A percentile compares a stretch with the other conserved stretches of the same genome.
These are phyloP conservation scores for Termitomyces heimii DNA, from an alignment of 768 basidiomycete genomes.

Conservation along the genomic window DNA sequence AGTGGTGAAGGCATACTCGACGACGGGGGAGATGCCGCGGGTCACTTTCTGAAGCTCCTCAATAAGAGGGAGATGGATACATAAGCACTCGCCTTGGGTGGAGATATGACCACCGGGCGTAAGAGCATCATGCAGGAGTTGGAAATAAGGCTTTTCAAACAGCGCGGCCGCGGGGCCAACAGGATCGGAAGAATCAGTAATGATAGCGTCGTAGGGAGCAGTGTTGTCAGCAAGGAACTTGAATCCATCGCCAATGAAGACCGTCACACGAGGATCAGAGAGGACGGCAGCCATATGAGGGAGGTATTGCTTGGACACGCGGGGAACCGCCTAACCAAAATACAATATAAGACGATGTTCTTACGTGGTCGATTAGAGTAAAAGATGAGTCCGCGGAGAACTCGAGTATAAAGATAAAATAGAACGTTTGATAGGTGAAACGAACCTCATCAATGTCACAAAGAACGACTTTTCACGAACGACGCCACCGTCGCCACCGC, in stretches of 20 bases:
- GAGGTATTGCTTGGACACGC: constrained; percentile 89
- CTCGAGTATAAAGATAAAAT: neutral
- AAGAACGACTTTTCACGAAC: constrained; percentile 93
- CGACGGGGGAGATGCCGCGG: constrained; percentile 66
- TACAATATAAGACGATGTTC: neutral
- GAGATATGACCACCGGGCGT: constrained; percentile 88
- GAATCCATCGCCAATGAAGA: constrained; percentile 93
- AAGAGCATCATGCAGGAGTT: constrained; percentile 87
- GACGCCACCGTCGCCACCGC: constrained; percentile 97
- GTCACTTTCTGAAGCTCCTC: constrained; percentile 65
- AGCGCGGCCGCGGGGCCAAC: constrained; percentile 92
- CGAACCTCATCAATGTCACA: constrained; percentile 95
- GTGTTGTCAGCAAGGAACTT: constrained; percentile 90
- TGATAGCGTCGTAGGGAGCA: constrained; percentile 90
- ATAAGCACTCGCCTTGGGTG: constrained; percentile 93
- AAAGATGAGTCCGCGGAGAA: neutral
- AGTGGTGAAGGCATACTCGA: constrained; percentile 92
- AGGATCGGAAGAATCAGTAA: constrained; percentile 98
- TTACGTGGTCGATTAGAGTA: neutral
- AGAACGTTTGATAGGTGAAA: neutral
- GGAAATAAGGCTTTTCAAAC: constrained; percentile 97
- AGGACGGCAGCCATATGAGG: constrained; percentile 91
- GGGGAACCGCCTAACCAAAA: constrained; percentile 71
- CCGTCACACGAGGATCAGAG: constrained; percentile 71
- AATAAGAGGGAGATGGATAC: constrained; percentile 91